These are phyloP conservation scores for Cercospora sojina DNA, from an alignment of 2,329 filamentous ascomycete species.

Conservation along the genomic window DNA sequence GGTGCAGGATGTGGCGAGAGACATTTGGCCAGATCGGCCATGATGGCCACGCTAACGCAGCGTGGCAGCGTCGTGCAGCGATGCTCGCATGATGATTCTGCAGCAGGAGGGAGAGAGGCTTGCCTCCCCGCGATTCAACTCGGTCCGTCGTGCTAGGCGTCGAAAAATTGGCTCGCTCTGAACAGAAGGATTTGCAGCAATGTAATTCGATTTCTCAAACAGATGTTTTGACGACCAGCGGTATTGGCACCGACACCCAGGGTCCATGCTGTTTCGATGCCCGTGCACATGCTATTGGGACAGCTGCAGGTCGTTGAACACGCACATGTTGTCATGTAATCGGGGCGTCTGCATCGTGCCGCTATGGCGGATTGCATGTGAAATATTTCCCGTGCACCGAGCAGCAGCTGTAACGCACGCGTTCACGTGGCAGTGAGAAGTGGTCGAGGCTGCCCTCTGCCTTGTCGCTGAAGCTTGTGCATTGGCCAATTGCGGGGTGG, in stretches of 20 bases:
- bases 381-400: background rate
- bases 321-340: background rate
- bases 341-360: background rate
- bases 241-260: background rate
- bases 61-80: background rate
- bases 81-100: background rate
- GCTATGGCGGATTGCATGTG: background rate
- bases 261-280: background rate
- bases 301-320: background rate
- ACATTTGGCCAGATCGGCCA: conserved; percentile 39
- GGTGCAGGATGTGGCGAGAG: conserved; percentile 39
- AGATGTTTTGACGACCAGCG: background rate
- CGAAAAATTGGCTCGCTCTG: background rate
- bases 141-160: background rate
- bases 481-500: background rate
- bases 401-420: background rate
- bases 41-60: conserved; percentile 17
- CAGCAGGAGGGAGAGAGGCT: conserved; percentile 10
- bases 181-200: background rate
- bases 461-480: background rate
- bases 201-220: background rate
- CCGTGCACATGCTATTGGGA: background rate
- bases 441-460: background rate
- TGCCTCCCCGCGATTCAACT: conserved; percentile 12
- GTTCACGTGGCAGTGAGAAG: conserved; percentile 4